Evolutionary conservation across 1,284 basidiomycete species (phyloP).

Genomic region (Ceratobasidium sp.): DNA sequence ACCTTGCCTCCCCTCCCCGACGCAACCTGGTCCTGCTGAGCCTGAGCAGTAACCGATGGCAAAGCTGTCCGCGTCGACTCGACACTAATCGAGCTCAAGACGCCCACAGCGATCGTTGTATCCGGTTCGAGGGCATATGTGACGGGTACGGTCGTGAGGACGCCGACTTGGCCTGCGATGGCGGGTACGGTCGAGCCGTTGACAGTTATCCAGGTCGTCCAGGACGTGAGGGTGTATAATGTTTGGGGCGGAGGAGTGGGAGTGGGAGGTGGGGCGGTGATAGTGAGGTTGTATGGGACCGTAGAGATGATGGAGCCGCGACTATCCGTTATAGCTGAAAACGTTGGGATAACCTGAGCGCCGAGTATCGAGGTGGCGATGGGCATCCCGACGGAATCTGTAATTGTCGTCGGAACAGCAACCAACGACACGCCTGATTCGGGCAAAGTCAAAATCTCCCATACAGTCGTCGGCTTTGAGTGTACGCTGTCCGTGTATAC

Average conservation of each 20-base stretch:
- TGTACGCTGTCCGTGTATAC: no score
- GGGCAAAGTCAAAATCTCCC: not conserved
- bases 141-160: slow-evolving; percentile 23
- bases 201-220: slow-evolving; percentile 21
- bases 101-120: slow-evolving; percentile 9
- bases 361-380: not conserved
- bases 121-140: slow-evolving; percentile 29
- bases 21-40: not conserved
- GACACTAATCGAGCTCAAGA: slow-evolving; percentile 13
- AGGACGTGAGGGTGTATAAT: slow-evolving; percentile 8
- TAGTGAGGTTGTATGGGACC: not conserved
- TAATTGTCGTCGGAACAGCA: not conserved
- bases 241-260: not conserved
- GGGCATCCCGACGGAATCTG: not conserved
- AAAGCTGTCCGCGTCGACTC: slow-evolving; percentile 15
- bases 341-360: not conserved
- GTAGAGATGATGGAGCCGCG: not conserved
- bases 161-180: slow-evolving; percentile 21
- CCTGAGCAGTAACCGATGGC: not conserved
- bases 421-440: not conserved
- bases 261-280: not conserved
- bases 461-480: no score
- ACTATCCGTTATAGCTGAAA: not conserved
- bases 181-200: slow-evolving; percentile 31
- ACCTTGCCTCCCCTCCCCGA: not conserved